Conservation (phyloP, 768 basidiomycete genomes). For the Baorangia bicolor region DNA sequence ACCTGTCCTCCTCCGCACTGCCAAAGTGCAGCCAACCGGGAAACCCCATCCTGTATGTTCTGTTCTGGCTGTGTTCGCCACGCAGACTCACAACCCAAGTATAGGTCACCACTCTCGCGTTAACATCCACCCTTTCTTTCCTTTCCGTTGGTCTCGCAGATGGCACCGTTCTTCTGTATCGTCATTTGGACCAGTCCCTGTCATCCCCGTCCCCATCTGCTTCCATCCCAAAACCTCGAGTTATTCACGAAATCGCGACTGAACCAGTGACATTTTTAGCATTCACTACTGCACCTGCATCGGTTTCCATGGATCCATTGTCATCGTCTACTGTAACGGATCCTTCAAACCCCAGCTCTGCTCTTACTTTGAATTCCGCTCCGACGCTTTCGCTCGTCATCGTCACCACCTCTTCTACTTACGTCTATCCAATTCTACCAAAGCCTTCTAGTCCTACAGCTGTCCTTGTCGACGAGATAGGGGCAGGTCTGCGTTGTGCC, state of each 20-base stretch:
- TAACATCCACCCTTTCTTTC: constrained; percentile 75
- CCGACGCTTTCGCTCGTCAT: constrained; percentile 69
- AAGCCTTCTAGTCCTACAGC: constrained; percentile 65
- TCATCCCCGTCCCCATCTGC: constrained; percentile 62
- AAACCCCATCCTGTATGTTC: constrained; percentile 71
- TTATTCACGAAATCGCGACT: constrained; percentile 76
- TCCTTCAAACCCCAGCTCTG: constrained; percentile 13
- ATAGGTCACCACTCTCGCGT: constrained; percentile 75
- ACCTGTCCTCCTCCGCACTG: constrained; percentile 68
- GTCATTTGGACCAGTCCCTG: constrained; percentile 89
- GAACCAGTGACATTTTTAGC: constrained; percentile 95
- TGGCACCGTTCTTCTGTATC: constrained; percentile 88
- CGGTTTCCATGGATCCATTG: constrained; percentile 24
- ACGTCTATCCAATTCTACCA: constrained; percentile 74
- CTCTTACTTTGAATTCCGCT: constrained; percentile 20
- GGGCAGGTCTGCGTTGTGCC: constrained; percentile 81
- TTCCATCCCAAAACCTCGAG: constrained; percentile 82
- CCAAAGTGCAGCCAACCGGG: constrained; percentile 72
- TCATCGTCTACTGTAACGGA: constrained; percentile 13
- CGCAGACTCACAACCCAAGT: neutral
- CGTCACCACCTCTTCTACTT: constrained; percentile 81
- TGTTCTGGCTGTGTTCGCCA: neutral
- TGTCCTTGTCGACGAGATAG: constrained; percentile 80
- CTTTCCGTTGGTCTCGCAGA: constrained; percentile 94
- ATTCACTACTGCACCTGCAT: constrained; percentile 50